Evolutionary conservation across 2,329 filamentous ascomycete species (phyloP).

Genomic region (Colletotrichum cordylinicola): DNA sequence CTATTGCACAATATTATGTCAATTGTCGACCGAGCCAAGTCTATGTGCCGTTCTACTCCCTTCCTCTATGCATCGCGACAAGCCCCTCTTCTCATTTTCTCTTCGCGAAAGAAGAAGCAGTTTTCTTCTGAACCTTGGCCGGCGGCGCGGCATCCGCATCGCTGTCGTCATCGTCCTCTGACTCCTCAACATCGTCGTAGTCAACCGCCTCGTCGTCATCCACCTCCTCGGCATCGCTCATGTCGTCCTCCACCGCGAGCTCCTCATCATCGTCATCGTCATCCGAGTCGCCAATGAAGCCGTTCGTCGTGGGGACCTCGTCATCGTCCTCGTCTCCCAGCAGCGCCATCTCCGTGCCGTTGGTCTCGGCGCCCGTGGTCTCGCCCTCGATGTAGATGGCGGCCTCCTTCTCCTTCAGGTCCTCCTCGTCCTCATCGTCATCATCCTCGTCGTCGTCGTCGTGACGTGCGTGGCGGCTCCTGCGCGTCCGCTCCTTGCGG

Average conservation of each 20-base stretch:
- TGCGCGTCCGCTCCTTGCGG: conserved; percentile 70
- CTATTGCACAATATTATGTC: conserved; percentile 21
- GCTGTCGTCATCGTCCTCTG: conserved; percentile 61
- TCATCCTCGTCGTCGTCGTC: conserved; percentile 59
- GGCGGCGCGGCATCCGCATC: conserved; percentile 55
- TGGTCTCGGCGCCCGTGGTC: conserved; percentile 40
- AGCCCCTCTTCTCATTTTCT: conserved; percentile 34
- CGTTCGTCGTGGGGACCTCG: conserved; percentile 61
- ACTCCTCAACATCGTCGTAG: conserved; percentile 62
- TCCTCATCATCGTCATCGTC: conserved; percentile 53
- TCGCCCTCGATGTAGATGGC: conserved; percentile 90
- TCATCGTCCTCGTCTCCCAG: conserved; percentile 61
- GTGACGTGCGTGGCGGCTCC: conserved; percentile 29
- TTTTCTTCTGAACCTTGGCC: conserved; percentile 50
- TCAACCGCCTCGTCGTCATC: conserved; percentile 66
- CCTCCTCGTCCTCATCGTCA: conserved; percentile 65
- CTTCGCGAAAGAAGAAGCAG: conserved; percentile 39
- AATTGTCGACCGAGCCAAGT: conserved; percentile 22
- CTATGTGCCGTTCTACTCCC: conserved; percentile 18
- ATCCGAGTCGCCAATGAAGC: conserved; percentile 63
- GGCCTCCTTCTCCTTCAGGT: not conserved
- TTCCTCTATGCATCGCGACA: not conserved
- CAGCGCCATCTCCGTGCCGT: conserved; percentile 41
- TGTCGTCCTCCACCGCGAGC: conserved; percentile 46
- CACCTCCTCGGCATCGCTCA: conserved; percentile 51